Conservation (phyloP, 768 basidiomycete species). For the Cystofilobasidium capitatum region DNA sequence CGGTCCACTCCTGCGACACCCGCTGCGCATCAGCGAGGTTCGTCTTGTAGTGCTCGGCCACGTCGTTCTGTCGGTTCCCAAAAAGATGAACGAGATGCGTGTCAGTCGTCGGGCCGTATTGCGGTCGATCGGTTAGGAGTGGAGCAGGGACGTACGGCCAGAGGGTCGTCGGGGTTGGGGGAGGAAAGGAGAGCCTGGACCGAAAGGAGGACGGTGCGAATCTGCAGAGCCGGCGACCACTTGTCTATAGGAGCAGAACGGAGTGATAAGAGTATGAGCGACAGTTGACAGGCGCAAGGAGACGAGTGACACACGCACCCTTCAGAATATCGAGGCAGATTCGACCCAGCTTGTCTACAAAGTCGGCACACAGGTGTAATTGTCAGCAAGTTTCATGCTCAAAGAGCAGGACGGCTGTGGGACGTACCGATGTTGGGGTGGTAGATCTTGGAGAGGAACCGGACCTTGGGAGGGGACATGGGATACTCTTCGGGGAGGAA, state of each 20-base stretch:
- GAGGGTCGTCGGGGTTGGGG: conserved; percentile 63
- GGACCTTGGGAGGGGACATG: conserved; percentile 97
- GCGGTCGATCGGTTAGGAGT: background rate
- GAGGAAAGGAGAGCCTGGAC: conserved; percentile 93
- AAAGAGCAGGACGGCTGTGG: background rate
- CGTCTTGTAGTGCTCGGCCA: conserved; percentile 96
- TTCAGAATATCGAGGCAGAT: conserved; percentile 98
- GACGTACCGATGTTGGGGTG: conserved; percentile 95
- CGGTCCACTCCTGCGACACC: conserved; percentile 92
- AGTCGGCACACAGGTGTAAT: background rate
- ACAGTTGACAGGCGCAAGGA: background rate
- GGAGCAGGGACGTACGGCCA: conserved; percentile 27
- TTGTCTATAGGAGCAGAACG: conserved; percentile 51
- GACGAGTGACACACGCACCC: conserved; percentile 46
- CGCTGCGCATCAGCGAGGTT: conserved; percentile 85
- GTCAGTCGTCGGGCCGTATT: background rate
- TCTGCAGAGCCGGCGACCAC: conserved; percentile 98
- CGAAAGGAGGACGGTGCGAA: conserved; percentile 91
- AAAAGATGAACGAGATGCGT: background rate
- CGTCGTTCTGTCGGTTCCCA: conserved; percentile 35
- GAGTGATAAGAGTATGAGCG: background rate
- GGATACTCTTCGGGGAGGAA: conserved; percentile 99
- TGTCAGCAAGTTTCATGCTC: background rate
- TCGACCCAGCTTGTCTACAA: conserved; percentile 86
- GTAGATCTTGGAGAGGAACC: conserved; percentile 75